These are phyloP conservation scores for Stenocarpella maydis DNA, from an alignment of 2,329 filamentous ascomycete species.

Conservation along the genomic window DNA sequence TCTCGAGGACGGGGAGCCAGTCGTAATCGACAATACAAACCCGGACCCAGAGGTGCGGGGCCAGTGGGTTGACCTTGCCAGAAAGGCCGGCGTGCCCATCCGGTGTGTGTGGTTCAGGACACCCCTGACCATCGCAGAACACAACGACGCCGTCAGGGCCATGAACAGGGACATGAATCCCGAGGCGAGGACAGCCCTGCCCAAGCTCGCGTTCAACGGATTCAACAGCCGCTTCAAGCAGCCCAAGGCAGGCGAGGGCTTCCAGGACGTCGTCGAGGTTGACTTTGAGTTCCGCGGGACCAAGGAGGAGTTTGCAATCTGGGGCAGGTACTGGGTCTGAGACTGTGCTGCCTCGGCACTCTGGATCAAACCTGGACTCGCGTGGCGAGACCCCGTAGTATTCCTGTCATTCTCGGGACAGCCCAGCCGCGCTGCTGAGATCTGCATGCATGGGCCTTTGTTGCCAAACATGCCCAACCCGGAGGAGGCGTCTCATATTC, in stretches of 20 bases:
- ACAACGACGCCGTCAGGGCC: conserved; percentile 87
- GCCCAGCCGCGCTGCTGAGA: neutral
- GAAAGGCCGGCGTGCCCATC: conserved; percentile 74
- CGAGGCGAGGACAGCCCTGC: conserved; percentile 77
- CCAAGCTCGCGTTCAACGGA: conserved; percentile 80
- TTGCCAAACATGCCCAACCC: neutral
- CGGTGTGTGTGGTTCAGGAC: conserved; percentile 88
- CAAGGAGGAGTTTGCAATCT: conserved; percentile 72
- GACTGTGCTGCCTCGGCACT: neutral
- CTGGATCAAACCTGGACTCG: neutral
- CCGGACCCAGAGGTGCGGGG: conserved; percentile 78
- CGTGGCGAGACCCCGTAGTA: neutral
- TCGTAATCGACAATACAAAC: conserved; percentile 96
- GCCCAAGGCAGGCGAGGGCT: conserved; percentile 80
- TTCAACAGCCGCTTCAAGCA: conserved; percentile 78
- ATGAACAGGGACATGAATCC: conserved; percentile 80
- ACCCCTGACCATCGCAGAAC: conserved; percentile 73
- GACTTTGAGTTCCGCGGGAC: conserved; percentile 80
- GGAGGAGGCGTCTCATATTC: neutral
- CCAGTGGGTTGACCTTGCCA: conserved; percentile 81
- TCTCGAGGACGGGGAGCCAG: conserved; percentile 70
- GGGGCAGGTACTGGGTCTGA: conserved; percentile 81
- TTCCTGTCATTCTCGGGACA: neutral
- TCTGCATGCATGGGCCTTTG: neutral
- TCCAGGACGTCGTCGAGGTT: conserved; percentile 78